A percentile compares a stretch with the other conserved stretches of the same genome.
Conservation (phyloP, 257 asterid species). For the Gentiana straminea region DNA sequence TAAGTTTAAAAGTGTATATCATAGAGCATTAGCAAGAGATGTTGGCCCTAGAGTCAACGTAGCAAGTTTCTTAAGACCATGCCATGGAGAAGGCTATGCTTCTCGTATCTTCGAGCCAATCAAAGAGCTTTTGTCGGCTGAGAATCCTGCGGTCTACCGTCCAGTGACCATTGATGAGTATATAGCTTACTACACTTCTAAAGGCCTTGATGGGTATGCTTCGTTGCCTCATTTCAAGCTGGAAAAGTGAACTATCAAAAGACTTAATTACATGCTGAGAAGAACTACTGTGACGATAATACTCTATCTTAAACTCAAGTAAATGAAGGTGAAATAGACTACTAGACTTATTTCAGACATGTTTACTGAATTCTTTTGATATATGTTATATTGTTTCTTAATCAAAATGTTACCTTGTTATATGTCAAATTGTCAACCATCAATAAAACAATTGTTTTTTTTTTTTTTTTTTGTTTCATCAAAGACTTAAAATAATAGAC, state of each 20-base stretch:
- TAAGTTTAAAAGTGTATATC: not conserved
- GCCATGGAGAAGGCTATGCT: not conserved
- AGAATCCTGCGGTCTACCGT: constrained; percentile 5
- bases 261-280: too few species aligned
- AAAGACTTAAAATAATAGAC: too few species aligned
- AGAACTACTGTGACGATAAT: too few species aligned
- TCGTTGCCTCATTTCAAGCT: not conserved
- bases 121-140: constrained; percentile 8
- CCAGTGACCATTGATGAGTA: constrained; percentile 2
- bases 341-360: too few species aligned
- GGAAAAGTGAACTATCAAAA: not conserved
- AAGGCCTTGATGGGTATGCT: constrained; percentile 1
- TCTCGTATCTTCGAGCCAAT: constrained; percentile 3
- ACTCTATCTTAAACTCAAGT: too few species aligned
- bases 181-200: not conserved
- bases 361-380: too few species aligned
- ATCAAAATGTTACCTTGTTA: too few species aligned
- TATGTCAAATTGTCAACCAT: too few species aligned
- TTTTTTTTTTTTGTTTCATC: too few species aligned
- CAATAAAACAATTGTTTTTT: too few species aligned
- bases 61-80: constrained; percentile 2
- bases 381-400: too few species aligned
- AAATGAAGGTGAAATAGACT: too few species aligned
- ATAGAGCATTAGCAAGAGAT: constrained; percentile 1
- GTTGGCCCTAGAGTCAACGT: not conserved